These are phyloP conservation scores for Penicillium parvum DNA, from an alignment of 495 filamentous ascomycete genomes.

Conservation along the genomic window DNA sequence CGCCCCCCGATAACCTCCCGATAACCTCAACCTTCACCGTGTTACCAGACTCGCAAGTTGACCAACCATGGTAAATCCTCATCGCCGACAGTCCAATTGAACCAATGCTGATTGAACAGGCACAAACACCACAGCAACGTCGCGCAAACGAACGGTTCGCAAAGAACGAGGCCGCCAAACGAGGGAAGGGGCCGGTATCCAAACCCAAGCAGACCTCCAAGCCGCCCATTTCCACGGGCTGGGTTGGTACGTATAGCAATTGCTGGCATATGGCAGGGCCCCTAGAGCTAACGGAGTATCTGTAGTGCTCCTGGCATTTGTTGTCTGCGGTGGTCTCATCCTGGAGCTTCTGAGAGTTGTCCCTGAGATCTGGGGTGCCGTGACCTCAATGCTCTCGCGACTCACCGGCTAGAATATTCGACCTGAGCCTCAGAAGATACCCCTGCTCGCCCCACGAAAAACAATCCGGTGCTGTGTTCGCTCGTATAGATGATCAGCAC, in stretches of 20 bases:
- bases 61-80: background rate
- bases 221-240: slow-evolving; percentile 71
- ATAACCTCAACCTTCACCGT: background rate
- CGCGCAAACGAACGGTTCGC: slow-evolving; percentile 81
- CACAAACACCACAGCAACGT: slow-evolving; percentile 92
- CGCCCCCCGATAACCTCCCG: background rate
- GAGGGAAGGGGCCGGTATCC: slow-evolving; percentile 72
- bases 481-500: too few species aligned
- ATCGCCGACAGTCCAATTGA: background rate
- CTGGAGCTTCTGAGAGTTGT: slow-evolving; percentile 61
- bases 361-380: slow-evolving; percentile 40
- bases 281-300: background rate
- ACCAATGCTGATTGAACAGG: slow-evolving; percentile 46
- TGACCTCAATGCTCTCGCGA: slow-evolving; percentile 24
- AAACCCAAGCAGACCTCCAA: slow-evolving; percentile 69
- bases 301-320: slow-evolving; percentile 21
- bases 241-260: slow-evolving; percentile 76
- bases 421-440: slow-evolving; percentile 12
- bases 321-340: slow-evolving; percentile 23
- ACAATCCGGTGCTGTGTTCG: background rate
- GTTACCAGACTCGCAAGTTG: background rate
- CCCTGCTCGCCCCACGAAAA: background rate
- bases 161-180: slow-evolving; percentile 70
- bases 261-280: background rate
- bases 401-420: slow-evolving; percentile 14